Percentiles rank a stretch among this genome's conserved stretches.
phyloP scores from a whole-genome alignment of 352 stramenopile species.

The Pythium biforme region DNA sequence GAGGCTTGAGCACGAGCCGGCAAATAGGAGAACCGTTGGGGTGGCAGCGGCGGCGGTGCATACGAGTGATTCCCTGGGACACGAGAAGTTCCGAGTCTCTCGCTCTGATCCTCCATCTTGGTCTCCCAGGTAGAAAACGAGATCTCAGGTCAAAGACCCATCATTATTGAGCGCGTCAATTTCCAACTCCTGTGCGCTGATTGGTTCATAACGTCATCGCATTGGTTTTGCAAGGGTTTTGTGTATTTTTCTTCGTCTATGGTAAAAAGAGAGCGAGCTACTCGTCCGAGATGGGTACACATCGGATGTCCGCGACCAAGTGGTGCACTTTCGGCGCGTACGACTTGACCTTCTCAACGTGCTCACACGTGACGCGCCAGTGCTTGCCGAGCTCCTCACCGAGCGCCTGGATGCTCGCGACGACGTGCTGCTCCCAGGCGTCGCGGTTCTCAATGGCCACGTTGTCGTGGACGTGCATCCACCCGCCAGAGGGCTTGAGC shows the following conservation, averaged over 20 bases:
- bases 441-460: conserved; percentile 84
- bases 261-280: not conserved
- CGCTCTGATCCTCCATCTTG: no score
- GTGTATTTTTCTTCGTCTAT: not conserved
- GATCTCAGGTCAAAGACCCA: no score
- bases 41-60: no score
- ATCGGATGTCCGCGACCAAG: conserved; percentile 73
- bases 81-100: no score
- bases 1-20: no score
- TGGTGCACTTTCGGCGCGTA: conserved; percentile 91
- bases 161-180: no score
- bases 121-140: no score
- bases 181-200: no score
- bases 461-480: conserved; percentile 97
- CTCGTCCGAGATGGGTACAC: conserved; percentile 22
- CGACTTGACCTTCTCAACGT: conserved; percentile 91
- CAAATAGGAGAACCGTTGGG: no score
- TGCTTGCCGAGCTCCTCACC: conserved; percentile 43
- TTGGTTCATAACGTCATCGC: no score
- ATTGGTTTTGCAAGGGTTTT: not conserved
- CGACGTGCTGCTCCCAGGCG: conserved; percentile 68
- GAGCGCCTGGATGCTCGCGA: conserved; percentile 49
- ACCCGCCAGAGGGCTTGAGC: conserved; percentile 86
- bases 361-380: conserved; percentile 78
- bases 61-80: no score